Evolutionary conservation across 192 early-diverging fungal species (phyloP), one percentile per base, ranked within the genome.

Genomic region (Coemansia sp.): DNA sequence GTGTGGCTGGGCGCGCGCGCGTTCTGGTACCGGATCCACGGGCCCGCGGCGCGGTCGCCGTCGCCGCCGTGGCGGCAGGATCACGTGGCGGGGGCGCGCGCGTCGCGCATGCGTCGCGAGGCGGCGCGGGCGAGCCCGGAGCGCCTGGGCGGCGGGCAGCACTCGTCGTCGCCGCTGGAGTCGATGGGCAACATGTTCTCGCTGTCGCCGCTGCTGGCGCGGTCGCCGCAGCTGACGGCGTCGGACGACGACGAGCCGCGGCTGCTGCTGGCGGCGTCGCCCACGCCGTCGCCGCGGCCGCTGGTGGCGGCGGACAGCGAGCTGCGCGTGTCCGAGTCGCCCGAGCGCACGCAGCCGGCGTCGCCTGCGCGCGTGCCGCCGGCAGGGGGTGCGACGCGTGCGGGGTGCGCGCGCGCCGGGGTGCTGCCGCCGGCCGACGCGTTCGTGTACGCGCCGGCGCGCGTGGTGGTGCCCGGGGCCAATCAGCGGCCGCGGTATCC

Each of bases 1-100:
- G 30, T 75, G 29, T 52, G 58, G 53, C 39, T 75, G 7, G 66
- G 62, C 22, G 30, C 17, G 1, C 8, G 21, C 12, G 34, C 53
- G 7, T 75, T 62, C 40, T 75, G 73, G 73, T 75, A 68, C 55
- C 73, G 51, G 5, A 36, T 64, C 0, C 20, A 50, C 28, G 49
- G 46, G 4, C 26, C 10, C 8, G 19, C n/a, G 2, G 27, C 28
- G 14, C 49, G 26, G 26, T 58, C 66, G 40, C 36, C 29, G 50
- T 60, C 64, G 25, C 72, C 72, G 48, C 73, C 73, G 9, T 75
- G 73, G 73, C 53, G 53, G 22, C 41, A 17, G 28, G 15, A 43
- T 19, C 17, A 43, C 29, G 3, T 15, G 26, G 26, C n/a, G 12
- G 29, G n/a, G 14, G 36, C 36, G 8, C 36, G 36, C 2, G 36